Evolutionary conservation across 1,284 basidiomycete genomes (phyloP), one percentile per base, ranked within the genome.

Genomic region (Tilletia setariae): DNA sequence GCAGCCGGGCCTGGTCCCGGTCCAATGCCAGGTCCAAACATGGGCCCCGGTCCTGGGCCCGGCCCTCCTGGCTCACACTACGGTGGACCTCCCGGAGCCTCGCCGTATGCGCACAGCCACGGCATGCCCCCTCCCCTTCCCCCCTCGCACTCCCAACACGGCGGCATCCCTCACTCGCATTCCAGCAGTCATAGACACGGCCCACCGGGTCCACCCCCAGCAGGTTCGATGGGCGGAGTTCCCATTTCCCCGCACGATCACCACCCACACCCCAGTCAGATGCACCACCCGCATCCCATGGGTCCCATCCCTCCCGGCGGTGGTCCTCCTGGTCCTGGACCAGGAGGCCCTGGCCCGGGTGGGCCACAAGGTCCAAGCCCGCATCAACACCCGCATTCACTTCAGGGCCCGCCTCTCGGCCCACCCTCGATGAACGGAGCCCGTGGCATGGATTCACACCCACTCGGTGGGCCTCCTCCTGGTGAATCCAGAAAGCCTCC

Each of bases 241-340:
- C 32, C 56, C 28, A 61, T 61, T 30, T 61, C 56, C 16, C 56
- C 56, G n/a, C 56, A 61, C 56, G 16, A 61, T 25, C 56, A 61
- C 35, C 56, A 61, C n/a, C 28, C 56, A 13, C 56, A 61, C n/a
- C 30, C 56, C 16, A 30, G 13, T 13, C 56, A 61, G 19, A 8
- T 30, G 15, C 56, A 61, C n/a, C 56, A 61, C 35, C 15, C 8
- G 2, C 56, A 61, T n/a, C 56, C 56, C 8, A 61, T 61, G 56
- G 56, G 56, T 32, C 56, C 56, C 9, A 61, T 61, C 9, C 56
- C 56, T 35, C 32, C 56, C 19, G 56, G 56, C 35, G 35, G 35
- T 40, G 35, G 35, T 40, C 35, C 35, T 11, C 35, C 35, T 40
- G 35, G 35, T 40, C 35, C 35, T 4, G 35, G 35, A 40, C 35